Conservation (phyloP, 306 rosid species). For the Begonia peltatifolia region DNA sequence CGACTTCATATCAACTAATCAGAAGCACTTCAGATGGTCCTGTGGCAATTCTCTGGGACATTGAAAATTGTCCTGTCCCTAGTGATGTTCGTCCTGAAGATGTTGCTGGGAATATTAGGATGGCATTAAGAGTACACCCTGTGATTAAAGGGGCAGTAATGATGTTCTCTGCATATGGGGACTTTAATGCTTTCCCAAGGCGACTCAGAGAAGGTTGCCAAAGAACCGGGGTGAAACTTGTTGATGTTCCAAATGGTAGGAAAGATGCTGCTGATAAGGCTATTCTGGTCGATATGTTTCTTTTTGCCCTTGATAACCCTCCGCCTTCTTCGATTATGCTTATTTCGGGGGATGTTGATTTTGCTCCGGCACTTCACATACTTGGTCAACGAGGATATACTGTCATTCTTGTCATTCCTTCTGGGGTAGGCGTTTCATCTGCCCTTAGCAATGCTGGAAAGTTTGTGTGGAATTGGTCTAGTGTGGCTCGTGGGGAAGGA, state of each 20-base stretch:
- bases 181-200: constrained; percentile 83
- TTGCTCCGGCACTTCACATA: constrained; percentile 90
- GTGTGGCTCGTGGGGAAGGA: constrained; percentile 93
- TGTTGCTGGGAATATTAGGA: constrained; percentile 82
- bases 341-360: constrained; percentile 92
- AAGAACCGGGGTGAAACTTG: constrained; percentile 87
- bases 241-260: constrained; percentile 96
- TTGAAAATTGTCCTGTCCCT: constrained; percentile 93
- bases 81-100: constrained; percentile 94
- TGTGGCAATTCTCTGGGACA: constrained; percentile 87
- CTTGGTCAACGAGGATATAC: constrained; percentile 95
- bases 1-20: constrained; percentile 36
- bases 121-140: constrained; percentile 92
- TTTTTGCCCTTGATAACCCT: constrained; percentile 95
- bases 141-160: constrained; percentile 76
- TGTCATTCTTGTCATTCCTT: constrained; percentile 79
- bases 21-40: constrained; percentile 54
- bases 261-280: constrained; percentile 99
- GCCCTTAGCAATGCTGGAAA: constrained; percentile 94
- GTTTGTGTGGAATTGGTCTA: constrained; percentile 98
- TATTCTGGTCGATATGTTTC: constrained; percentile 91
- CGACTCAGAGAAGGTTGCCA: constrained; percentile 94
- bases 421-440: constrained; percentile 81
- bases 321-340: constrained; percentile 95
- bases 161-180: constrained; percentile 84